Percentiles rank a stretch among this genome's conserved stretches.
These are phyloP conservation scores for Mycena venus DNA, from an alignment of 768 basidiomycete genomes.

Conservation along the genomic window DNA sequence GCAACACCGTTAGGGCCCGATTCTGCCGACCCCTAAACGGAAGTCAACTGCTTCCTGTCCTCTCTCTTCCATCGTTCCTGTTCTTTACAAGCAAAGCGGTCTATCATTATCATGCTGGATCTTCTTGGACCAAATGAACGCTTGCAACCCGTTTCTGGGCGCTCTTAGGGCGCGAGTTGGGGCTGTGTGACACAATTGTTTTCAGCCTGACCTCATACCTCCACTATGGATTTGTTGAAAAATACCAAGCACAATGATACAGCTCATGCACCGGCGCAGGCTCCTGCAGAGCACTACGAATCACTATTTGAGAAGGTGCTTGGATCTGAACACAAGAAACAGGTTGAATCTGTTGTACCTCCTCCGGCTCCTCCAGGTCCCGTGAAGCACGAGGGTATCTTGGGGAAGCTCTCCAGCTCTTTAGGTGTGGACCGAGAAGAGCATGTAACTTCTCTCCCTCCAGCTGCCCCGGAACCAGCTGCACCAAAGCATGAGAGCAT, in stretches of 20 bases:
- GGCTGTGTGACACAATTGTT: neutral
- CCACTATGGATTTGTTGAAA: conserved; percentile 16
- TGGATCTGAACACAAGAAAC: neutral
- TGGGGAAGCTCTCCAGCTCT: neutral
- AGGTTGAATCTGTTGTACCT: neutral
- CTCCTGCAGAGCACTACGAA: conserved; percentile 9
- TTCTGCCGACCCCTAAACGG: too few species aligned
- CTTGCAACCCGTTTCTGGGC: neutral
- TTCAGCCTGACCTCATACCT: neutral
- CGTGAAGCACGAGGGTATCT: neutral
- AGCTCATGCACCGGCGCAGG: neutral
- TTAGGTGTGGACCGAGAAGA: neutral
- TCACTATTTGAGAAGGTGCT: conserved; percentile 15
- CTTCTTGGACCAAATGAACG: neutral
- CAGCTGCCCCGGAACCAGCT: neutral
- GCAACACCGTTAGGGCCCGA: neutral
- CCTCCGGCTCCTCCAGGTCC: neutral
- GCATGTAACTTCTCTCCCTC: neutral
- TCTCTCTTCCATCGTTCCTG: neutral
- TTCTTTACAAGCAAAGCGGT: neutral
- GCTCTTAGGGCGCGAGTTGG: neutral
- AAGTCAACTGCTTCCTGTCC: too few species aligned
- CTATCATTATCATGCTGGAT: neutral
- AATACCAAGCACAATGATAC: neutral
- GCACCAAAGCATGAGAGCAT: conserved; percentile 5